A percentile compares a stretch with the other conserved stretches of the same genome.
phyloP scores from a whole-genome alignment of 2,329 filamentous ascomycete genomes.

The Claviceps paspali region DNA sequence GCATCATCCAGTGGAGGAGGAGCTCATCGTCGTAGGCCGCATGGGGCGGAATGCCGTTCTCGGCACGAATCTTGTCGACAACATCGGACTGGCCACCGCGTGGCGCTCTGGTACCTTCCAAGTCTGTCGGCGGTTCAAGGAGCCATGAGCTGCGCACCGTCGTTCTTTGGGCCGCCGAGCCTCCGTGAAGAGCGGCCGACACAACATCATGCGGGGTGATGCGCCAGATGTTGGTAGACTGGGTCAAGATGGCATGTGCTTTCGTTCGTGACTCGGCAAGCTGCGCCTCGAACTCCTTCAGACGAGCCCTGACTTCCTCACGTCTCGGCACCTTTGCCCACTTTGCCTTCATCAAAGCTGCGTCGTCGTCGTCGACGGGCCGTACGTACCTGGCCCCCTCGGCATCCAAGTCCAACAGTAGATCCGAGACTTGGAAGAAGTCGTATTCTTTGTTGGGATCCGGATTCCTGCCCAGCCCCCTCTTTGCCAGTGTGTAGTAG shows the following conservation, averaged over 20 bases:
- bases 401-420: slow-evolving; percentile 38
- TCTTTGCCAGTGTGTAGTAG: slow-evolving; percentile 15
- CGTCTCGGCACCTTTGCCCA: slow-evolving; percentile 15
- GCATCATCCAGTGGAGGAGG: slow-evolving; percentile 22
- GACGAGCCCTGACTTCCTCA: slow-evolving; percentile 11
- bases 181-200: slow-evolving; percentile 15
- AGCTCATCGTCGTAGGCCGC: slow-evolving; percentile 14
- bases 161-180: neutral
- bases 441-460: slow-evolving; percentile 9
- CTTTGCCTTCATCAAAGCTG: slow-evolving; percentile 11
- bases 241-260: slow-evolving; percentile 11
- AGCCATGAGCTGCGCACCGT: neutral
- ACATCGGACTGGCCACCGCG: neutral
- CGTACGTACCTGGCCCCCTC: slow-evolving; percentile 29
- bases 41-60: slow-evolving; percentile 18
- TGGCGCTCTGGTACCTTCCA: neutral
- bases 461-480: slow-evolving; percentile 1
- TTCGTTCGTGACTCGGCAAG: slow-evolving; percentile 13
- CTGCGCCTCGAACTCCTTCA: slow-evolving; percentile 17
- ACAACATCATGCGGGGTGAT: slow-evolving; percentile 29
- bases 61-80: slow-evolving; percentile 10
- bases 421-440: slow-evolving; percentile 25
- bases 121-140: too few species aligned
- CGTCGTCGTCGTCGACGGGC: slow-evolving; percentile 22
- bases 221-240: slow-evolving; percentile 19